Conservation (phyloP, 805 yeast genomes). For the Starmerella cellae region DNA sequence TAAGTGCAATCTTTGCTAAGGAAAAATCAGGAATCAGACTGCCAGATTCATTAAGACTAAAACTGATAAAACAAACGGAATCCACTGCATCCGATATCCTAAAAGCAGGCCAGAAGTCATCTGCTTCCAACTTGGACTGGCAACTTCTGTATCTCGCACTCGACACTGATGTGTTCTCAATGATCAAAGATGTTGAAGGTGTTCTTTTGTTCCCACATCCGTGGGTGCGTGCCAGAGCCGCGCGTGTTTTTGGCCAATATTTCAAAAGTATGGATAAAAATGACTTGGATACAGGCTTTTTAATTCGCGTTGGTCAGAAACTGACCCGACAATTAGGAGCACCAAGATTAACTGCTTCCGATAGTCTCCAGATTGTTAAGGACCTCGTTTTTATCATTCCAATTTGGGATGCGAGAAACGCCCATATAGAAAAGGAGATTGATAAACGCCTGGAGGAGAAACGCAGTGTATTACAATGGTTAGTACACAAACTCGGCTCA, state of each 20-base stretch:
- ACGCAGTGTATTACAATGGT: slow-evolving; percentile 38
- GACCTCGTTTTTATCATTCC: slow-evolving; percentile 48
- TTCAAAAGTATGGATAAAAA: slow-evolving; percentile 32
- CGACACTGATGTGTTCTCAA: slow-evolving; percentile 24
- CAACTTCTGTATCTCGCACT: slow-evolving; percentile 60
- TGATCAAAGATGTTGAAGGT: slow-evolving; percentile 36
- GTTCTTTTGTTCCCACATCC: slow-evolving; percentile 72
- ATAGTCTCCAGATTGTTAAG: slow-evolving; percentile 53
- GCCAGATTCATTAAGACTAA: background rate
- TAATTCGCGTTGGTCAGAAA: slow-evolving; percentile 47
- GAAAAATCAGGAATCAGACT: background rate
- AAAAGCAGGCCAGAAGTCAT: slow-evolving; percentile 1
- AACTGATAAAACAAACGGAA: slow-evolving; percentile 2
- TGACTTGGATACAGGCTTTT: slow-evolving; percentile 34
- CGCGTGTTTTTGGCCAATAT: slow-evolving; percentile 44
- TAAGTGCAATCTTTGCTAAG: slow-evolving; percentile 10
- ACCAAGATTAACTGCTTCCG: slow-evolving; percentile 49
- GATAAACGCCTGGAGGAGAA: background rate
- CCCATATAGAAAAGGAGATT: background rate
- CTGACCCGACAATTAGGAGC: slow-evolving; percentile 71
- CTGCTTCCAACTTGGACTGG: slow-evolving; percentile 40
- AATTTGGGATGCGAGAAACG: slow-evolving; percentile 42
- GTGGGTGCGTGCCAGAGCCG: slow-evolving; percentile 68
- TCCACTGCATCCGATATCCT: slow-evolving; percentile 3
- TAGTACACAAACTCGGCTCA: slow-evolving; percentile 47